A percentile compares a stretch with the other conserved stretches of the same genome.
These are phyloP conservation scores for Xylaria sp. DNA, from an alignment of 2,329 filamentous ascomycete species.

Conservation along the genomic window DNA sequence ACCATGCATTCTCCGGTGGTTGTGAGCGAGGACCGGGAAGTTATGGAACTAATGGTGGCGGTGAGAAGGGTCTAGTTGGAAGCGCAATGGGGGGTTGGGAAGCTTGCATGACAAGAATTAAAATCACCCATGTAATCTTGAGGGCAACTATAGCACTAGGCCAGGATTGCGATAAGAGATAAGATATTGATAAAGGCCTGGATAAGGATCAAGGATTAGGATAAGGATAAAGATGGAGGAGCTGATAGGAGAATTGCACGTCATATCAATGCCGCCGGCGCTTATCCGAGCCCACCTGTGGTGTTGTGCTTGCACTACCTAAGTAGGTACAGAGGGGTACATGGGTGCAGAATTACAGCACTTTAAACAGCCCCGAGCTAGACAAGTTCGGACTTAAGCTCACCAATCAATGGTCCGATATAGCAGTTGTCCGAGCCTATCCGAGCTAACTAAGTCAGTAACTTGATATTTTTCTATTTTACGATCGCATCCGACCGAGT, in stretches of 20 bases:
- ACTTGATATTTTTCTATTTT: slow-evolving; percentile 21
- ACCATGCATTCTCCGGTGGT: slow-evolving; percentile 29
- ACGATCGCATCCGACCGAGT: slow-evolving; percentile 17
- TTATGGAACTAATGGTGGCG: not conserved
- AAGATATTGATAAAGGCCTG: not conserved
- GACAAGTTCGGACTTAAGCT: slow-evolving; percentile 41
- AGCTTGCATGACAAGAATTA: slow-evolving; percentile 36
- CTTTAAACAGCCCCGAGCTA: not conserved
- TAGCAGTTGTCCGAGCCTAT: slow-evolving; percentile 41
- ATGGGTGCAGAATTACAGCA: not conserved
- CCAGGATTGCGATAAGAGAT: not conserved
- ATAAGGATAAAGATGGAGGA: too few species aligned
- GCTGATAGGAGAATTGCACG: slow-evolving; percentile 9
- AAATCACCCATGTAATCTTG: slow-evolving; percentile 21
- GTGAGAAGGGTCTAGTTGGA: slow-evolving; percentile 3
- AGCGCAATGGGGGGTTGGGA: slow-evolving; percentile 21
- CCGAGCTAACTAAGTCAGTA: slow-evolving; percentile 40
- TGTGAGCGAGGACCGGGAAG: not conserved
- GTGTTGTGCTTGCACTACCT: not conserved
- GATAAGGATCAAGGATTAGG: not conserved
- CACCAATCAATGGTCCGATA: slow-evolving; percentile 30
- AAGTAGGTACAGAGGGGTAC: not conserved
- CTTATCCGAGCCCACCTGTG: not conserved
- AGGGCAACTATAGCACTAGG: not conserved
- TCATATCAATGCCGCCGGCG: not conserved